Percentiles rank a stretch among this genome's conserved stretches.
Evolutionary conservation across 208 protist species (phyloP).

Genomic region (Trichomonas gallinae): DNA sequence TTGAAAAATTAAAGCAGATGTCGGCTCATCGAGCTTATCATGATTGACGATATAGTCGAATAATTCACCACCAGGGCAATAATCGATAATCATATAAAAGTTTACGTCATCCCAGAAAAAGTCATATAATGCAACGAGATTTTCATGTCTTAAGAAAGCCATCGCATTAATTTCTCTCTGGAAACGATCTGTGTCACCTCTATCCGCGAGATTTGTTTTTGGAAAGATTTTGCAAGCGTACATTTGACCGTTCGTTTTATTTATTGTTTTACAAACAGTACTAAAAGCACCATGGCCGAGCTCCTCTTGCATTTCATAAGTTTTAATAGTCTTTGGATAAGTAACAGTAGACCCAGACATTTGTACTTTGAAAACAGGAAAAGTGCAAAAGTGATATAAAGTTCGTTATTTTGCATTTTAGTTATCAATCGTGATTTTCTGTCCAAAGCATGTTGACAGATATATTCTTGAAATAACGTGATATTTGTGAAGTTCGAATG

Average conservation of each 20-base stretch:
- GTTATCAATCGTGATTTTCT: too few species aligned
- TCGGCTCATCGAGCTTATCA: neutral
- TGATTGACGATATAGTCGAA: slow-evolving; percentile 1
- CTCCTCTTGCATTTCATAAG: neutral
- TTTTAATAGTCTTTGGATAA: neutral
- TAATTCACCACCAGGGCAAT: neutral
- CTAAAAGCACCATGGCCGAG: neutral
- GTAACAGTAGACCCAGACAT: neutral
- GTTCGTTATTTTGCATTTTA: too few species aligned
- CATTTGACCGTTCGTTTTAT: neutral
- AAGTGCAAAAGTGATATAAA: too few species aligned
- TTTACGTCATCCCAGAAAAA: slow-evolving; percentile 4
- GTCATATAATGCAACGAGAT: neutral
- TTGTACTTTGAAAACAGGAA: too few species aligned
- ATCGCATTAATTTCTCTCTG: slow-evolving; percentile 17
- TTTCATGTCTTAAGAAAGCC: neutral
- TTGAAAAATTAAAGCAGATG: neutral
- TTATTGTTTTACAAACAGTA: neutral
- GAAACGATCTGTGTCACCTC: neutral
- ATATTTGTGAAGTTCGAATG: too few species aligned
- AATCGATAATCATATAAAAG: neutral
- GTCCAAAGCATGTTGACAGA: too few species aligned
- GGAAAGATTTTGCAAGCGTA: neutral
- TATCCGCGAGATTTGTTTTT: neutral
- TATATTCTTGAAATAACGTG: too few species aligned